phyloP scores from a whole-genome alignment of 2,329 filamentous ascomycete species.

The Leptographium wingfieldii region DNA sequence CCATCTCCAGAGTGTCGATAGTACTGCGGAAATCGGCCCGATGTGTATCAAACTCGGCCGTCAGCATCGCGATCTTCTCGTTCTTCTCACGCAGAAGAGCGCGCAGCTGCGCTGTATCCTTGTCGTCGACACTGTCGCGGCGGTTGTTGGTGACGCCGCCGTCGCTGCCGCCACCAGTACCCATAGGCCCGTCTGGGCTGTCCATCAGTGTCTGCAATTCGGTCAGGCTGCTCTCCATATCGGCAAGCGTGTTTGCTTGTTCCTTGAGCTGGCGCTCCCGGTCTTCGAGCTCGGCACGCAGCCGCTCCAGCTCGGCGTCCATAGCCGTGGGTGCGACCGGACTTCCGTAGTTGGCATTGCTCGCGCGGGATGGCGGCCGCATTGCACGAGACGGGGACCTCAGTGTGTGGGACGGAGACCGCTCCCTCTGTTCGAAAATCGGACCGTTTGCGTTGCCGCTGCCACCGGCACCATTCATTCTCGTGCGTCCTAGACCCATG shows the following conservation, averaged over 20 bases:
- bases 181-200: conserved; percentile 31
- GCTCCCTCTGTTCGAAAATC: conserved; percentile 34
- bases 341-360: conserved; percentile 12
- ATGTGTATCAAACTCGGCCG: conserved; percentile 87
- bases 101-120: conserved; percentile 64
- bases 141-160: conserved; percentile 12
- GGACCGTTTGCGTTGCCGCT: conserved; percentile 2
- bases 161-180: conserved; percentile 1
- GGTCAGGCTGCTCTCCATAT: conserved; percentile 82
- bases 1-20: conserved; percentile 90
- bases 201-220: conserved; percentile 63
- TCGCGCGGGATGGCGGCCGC: conserved; percentile 38
- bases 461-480: conserved; percentile 37
- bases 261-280: conserved; percentile 81
- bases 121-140: conserved; percentile 42
- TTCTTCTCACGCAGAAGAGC: conserved; percentile 87
- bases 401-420: conserved; percentile 33
- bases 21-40: conserved; percentile 93
- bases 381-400: conserved; percentile 33
- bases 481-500: conserved; percentile 35
- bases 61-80: conserved; percentile 87
- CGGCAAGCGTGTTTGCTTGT: conserved; percentile 66
- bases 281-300: conserved; percentile 66
- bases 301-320: conserved; percentile 60
- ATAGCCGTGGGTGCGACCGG: conserved; percentile 19